Conservation (phyloP, 2,329 filamentous ascomycete genomes). For the Drechslerella coelobrocha region DNA sequence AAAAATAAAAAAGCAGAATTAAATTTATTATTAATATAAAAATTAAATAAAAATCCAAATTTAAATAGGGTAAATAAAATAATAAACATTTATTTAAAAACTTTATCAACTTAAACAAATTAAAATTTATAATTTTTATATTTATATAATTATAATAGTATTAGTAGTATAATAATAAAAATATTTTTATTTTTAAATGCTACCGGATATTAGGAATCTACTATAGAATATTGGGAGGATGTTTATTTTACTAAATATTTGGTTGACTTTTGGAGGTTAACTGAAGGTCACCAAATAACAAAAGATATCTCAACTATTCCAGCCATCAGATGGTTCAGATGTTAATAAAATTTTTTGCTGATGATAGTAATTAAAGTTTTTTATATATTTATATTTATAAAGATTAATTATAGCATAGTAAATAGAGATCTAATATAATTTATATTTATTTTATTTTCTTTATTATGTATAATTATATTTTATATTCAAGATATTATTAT, state of each 20-base stretch:
- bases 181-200: slow-evolving; percentile 1
- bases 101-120: background rate
- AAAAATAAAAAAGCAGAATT: background rate
- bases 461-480: too few relatives aligned
- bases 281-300: background rate
- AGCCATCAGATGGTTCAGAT: background rate
- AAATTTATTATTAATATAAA: background rate
- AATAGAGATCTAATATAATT: too few relatives aligned
- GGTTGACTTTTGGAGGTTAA: background rate
- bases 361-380: too few relatives aligned
- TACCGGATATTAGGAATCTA: background rate
- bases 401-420: too few relatives aligned
- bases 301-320: background rate
- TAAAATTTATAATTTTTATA: background rate
- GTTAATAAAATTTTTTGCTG: too few relatives aligned
- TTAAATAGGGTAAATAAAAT: background rate
- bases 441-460: too few relatives aligned
- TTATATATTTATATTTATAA: too few relatives aligned
- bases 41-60: too few relatives aligned
- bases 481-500: background rate
- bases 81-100: background rate
- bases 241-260: background rate
- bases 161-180: background rate
- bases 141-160: background rate
- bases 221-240: background rate